Base-by-base conservation (phyloP, 768 basidiomycete species). In the Pleurotus sapidus region DNA sequence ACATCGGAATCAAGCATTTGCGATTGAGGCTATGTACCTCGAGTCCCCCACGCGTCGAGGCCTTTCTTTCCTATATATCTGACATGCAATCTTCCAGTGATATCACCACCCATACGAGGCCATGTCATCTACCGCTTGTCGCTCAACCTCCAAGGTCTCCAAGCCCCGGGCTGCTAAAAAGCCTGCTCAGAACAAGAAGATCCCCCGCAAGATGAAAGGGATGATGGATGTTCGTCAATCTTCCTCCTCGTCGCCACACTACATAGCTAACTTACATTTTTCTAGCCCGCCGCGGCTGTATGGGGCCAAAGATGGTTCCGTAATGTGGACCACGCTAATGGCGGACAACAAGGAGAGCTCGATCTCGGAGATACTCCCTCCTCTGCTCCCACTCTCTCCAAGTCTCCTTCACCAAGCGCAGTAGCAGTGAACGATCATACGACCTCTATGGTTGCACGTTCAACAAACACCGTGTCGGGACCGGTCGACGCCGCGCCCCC, bases 21-120 rank as follows among this genome's bases (percentile, higher is more conserved):
- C 51, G 51, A 54, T 48, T 54, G 51, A 54, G 51, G 51, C 49
- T 51, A 51, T 51, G 30, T 54, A 37, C 51, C 51, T 54, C 51
- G 51, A 54, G 15, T 18, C 17, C 9, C 42, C 37, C 51, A 54
- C 39, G 51, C 51, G 51, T 38, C 39, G 11, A n/a, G 9, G 8
- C 34, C 49, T 24, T 34, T 37, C 49, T 14, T 34, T 27, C 30
- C 24, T 37, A 34, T 50, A 50, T 50, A 50, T 20, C 30, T 24
- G 14, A 7, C 23, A 48, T 48, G 30, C 8, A 34, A 34, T 34
- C 30, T 34, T 34, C 30, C 11, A 20, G 30, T 34, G 30, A 34
- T 34, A 50, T 40, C 51, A 54, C 15, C 37, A 40, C 39, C 8
- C 30, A 34, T 34, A 9, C 30, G 30, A 34, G 30, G 30, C 11